Evolutionary conservation across 768 basidiomycete genomes (phyloP), one percentile per base, ranked within the genome.

Genomic region (Suillus tomentosus): DNA sequence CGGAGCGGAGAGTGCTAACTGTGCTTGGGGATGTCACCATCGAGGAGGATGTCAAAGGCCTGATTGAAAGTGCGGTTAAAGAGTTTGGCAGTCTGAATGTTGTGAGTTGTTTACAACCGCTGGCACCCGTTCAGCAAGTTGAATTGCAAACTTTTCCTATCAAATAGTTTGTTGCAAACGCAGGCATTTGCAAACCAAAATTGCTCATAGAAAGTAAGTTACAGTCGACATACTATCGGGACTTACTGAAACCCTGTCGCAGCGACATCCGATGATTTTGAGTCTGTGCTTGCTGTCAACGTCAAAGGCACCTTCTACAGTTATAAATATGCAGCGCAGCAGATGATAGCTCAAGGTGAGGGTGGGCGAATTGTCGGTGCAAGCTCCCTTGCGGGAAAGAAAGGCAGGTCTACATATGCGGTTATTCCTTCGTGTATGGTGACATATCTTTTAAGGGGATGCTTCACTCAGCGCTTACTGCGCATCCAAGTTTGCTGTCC

Each of bases 331-430:
- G 82, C 80, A 14, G 82, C 80, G 7, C 66, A 68, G 31, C 76
- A 79, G 64, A 82, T 82, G 82, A 71, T 83, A 56, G 74, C 76
- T 36, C 82, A 79, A 66, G 80, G 79, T 8, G 66, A 54, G 8
- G 79, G 79, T 14, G 81, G 81, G 1, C 71, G 80, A 19, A 81
- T 83, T 17, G 75, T 83, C 11, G 79, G 81, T 68, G 68, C 63
- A 15, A 68, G 68, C 43, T 84, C 82, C 5, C 64, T 79, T 0
- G 74, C 72, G 1, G 81, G 80, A 24, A 75, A 74, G 64, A 68
- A 63, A 72, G 74, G 73, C 68, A 51, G 48, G 14, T 50, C 24
- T 0, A 15, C 0, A 65, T 66, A 7, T 45, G 5, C 15, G 4
- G 24, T 19, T 31, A 37, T 24, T 57, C 31, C 7, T 42, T 22